Conservation (phyloP, 73 alveolate species). For the Stentor roeselii region DNA sequence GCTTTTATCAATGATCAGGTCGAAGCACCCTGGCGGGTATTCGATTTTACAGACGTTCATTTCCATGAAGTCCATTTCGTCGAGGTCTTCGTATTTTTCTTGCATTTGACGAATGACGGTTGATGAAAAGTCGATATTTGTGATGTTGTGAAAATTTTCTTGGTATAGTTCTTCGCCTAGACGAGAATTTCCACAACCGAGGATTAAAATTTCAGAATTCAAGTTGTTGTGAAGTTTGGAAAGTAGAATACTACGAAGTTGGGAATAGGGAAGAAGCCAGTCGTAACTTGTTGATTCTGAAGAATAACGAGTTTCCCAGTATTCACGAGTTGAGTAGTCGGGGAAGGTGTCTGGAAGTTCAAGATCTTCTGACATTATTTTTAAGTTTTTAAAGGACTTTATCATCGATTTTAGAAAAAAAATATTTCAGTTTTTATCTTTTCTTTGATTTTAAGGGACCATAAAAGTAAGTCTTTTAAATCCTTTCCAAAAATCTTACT, state of each 20-base stretch:
- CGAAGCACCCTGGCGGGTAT: conserved; percentile 54
- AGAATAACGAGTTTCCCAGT: background rate
- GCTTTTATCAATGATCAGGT: conserved; percentile 71
- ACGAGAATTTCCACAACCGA: conserved; percentile 45
- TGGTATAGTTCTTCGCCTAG: conserved; percentile 45
- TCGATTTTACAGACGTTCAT: conserved; percentile 75
- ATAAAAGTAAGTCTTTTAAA: no score
- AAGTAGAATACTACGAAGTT: background rate
- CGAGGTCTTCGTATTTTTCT: conserved; percentile 38
- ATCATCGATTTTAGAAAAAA: background rate
- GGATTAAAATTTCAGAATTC: conserved; percentile 35
- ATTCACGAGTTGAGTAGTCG: background rate
- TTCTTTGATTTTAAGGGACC: background rate
- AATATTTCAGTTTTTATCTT: no score
- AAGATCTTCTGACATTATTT: conserved; percentile 3
- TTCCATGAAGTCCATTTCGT: conserved; percentile 68
- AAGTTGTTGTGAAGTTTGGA: conserved; percentile 3
- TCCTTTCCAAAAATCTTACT: no score
- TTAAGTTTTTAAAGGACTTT: no score
- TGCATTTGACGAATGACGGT: conserved; percentile 37
- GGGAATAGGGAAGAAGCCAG: conserved; percentile 4
- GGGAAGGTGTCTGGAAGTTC: conserved; percentile 24
- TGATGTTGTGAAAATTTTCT: conserved; percentile 34
- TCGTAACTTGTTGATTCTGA: conserved; percentile 5
- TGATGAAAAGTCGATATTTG: conserved; percentile 45